phyloP scores from a whole-genome alignment of 2,329 filamentous ascomycete genomes.

The Daldinia sp. region DNA sequence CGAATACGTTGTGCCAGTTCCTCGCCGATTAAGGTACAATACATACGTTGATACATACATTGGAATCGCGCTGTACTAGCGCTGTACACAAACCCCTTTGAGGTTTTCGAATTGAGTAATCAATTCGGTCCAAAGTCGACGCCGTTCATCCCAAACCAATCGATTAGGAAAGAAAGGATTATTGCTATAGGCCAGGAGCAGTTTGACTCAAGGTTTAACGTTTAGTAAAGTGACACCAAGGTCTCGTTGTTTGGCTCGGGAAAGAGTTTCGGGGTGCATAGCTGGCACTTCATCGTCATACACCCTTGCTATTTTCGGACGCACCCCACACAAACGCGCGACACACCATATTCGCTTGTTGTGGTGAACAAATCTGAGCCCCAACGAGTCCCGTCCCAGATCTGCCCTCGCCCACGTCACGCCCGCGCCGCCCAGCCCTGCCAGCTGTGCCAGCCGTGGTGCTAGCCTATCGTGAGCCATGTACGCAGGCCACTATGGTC shows the following conservation, averaged over 20 bases:
- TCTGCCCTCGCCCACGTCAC: conserved; percentile 41
- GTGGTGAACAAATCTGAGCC: conserved; percentile 42
- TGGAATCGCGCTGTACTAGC: conserved; percentile 11
- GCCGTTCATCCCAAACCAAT: conserved; percentile 19
- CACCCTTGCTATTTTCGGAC: conserved; percentile 42
- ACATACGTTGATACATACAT: conserved; percentile 3
- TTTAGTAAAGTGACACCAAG: conserved; percentile 36
- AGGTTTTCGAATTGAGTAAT: conserved; percentile 18
- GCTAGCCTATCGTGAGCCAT: conserved; percentile 53
- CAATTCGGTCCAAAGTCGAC: conserved; percentile 23
- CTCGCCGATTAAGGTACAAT: conserved; percentile 22
- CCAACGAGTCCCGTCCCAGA: conserved; percentile 44
- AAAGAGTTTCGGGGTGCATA: conserved; percentile 31
- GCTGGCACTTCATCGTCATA: conserved; percentile 42
- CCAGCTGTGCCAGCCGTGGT: conserved; percentile 44
- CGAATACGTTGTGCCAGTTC: conserved; percentile 15
- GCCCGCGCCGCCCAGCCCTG: conserved; percentile 43
- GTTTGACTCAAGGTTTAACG: conserved; percentile 20
- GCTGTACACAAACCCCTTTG: neutral
- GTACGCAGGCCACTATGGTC: conserved; percentile 65
- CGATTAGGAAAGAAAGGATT: conserved; percentile 25
- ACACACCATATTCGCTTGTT: conserved; percentile 39
- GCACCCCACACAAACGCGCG: conserved; percentile 45
- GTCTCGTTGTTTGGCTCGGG: conserved; percentile 31
- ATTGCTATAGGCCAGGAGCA: conserved; percentile 15